phyloP scores from a whole-genome alignment of 768 basidiomycete species.

The Boletus barrowsii region DNA sequence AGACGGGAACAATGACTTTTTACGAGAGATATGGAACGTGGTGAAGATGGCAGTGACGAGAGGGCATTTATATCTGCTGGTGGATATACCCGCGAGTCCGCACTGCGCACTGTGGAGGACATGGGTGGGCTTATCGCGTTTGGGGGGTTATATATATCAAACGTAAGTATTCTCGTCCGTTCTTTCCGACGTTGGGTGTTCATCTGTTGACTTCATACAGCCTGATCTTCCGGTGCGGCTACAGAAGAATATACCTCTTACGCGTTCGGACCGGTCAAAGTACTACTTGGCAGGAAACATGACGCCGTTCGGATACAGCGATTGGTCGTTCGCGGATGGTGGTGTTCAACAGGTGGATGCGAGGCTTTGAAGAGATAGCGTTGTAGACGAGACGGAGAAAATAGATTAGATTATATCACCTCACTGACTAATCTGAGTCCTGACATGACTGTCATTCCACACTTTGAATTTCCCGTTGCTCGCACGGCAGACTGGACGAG shows the following conservation, averaged over 20 bases:
- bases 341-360: not conserved
- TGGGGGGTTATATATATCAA: not conserved
- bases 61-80: too few species aligned
- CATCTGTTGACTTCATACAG: slow-evolving; percentile 7
- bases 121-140: too few species aligned
- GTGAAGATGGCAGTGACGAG: too few species aligned
- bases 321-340: slow-evolving; percentile 15
- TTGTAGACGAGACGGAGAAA: too few species aligned
- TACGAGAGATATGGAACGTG: too few species aligned
- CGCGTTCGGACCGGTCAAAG: not conserved
- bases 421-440: too few species aligned
- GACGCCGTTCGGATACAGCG: not conserved
- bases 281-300: slow-evolving; percentile 24
- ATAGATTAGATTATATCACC: too few species aligned
- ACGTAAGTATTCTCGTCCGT: not conserved
- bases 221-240: slow-evolving; percentile 23
- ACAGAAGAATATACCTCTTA: slow-evolving; percentile 15
- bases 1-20: not conserved
- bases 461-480: too few species aligned
- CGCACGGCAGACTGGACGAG: too few species aligned
- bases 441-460: too few species aligned
- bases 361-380: not conserved
- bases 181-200: not conserved
- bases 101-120: not conserved
- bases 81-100: not conserved